Conservation (phyloP, 2,329 filamentous ascomycete genomes). For the Epichloe bromicola region DNA sequence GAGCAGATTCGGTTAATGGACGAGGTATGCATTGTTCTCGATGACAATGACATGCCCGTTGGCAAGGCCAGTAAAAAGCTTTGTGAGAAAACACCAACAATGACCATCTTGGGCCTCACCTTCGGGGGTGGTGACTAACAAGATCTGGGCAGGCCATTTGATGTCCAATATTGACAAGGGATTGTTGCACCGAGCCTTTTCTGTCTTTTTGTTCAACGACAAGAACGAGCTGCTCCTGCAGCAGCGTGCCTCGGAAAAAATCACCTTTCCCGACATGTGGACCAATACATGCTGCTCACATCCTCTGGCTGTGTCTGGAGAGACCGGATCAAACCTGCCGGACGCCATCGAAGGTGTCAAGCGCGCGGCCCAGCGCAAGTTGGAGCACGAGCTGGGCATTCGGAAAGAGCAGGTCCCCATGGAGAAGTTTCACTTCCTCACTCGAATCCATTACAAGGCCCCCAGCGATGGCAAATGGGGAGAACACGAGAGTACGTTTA, state of each 20-base stretch:
- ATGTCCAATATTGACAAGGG: constrained; percentile 98
- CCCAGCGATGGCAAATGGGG: constrained; percentile 97
- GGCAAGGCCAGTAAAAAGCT: constrained; percentile 97
- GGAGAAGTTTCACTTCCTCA: constrained; percentile 86
- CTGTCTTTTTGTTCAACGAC: constrained; percentile 93
- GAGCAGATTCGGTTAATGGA: constrained; percentile 98
- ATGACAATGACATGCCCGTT: constrained; percentile 84
- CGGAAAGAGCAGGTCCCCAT: constrained; percentile 77
- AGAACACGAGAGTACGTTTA: constrained; percentile 80
- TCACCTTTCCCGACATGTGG: constrained; percentile 99
- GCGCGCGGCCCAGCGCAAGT: constrained; percentile 81
- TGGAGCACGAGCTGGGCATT: constrained; percentile 92
- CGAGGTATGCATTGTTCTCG: constrained; percentile 93
- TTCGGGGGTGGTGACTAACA: not conserved
- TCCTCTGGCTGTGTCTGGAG: constrained; percentile 78
- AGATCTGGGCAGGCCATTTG: constrained; percentile 59
- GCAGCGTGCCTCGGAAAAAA: constrained; percentile 95
- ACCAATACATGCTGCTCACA: constrained; percentile 99
- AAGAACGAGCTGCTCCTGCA: constrained; percentile 87
- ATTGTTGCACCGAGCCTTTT: constrained; percentile 92
- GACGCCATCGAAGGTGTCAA: constrained; percentile 79
- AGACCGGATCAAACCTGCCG: constrained; percentile 73
- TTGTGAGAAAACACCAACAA: constrained; percentile 45
- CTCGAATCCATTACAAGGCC: constrained; percentile 95
- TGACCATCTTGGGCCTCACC: not conserved